Conservation (phyloP, 2,329 filamentous ascomycete species). For the Teratosphaeria destructans region DNA sequence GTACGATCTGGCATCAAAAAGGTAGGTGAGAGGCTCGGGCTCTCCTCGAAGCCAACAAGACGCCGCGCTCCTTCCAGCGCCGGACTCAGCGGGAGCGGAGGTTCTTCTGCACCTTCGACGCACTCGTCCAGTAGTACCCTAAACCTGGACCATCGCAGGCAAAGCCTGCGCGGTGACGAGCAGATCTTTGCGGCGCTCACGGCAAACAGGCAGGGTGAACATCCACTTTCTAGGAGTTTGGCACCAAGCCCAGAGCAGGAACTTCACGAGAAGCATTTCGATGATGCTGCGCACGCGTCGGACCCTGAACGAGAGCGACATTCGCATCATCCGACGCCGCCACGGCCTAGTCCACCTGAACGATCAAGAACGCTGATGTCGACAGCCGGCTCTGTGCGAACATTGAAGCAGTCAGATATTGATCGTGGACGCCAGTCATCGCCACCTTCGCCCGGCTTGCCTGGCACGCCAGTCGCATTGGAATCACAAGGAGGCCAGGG, state of each 20-base stretch:
- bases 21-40: constrained; percentile 31
- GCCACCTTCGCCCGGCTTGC: constrained; percentile 32
- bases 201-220: constrained; percentile 46
- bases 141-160: constrained; percentile 45
- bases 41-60: constrained; percentile 28
- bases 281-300: constrained; percentile 3
- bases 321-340: constrained; percentile 8
- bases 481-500: constrained; percentile 33
- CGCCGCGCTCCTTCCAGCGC: constrained; percentile 45
- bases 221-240: constrained; percentile 66
- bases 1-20: constrained; percentile 61
- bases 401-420: constrained; percentile 34
- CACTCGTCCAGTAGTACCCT: constrained; percentile 45
- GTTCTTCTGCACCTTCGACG: constrained; percentile 41
- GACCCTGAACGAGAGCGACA: not conserved
- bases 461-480: constrained; percentile 33
- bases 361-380: constrained; percentile 33
- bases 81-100: constrained; percentile 31
- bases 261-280: constrained; percentile 10
- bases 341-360: constrained; percentile 24
- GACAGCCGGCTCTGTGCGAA: constrained; percentile 34
- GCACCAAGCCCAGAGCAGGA: constrained; percentile 53
- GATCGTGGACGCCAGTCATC: constrained; percentile 25
- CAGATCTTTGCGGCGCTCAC: constrained; percentile 42
- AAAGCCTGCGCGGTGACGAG: constrained; percentile 51